Percentiles rank a stretch among this genome's conserved stretches.
Evolutionary conservation across 139 green algal genomes (phyloP).

Genomic region (Chlorella sp.): DNA sequence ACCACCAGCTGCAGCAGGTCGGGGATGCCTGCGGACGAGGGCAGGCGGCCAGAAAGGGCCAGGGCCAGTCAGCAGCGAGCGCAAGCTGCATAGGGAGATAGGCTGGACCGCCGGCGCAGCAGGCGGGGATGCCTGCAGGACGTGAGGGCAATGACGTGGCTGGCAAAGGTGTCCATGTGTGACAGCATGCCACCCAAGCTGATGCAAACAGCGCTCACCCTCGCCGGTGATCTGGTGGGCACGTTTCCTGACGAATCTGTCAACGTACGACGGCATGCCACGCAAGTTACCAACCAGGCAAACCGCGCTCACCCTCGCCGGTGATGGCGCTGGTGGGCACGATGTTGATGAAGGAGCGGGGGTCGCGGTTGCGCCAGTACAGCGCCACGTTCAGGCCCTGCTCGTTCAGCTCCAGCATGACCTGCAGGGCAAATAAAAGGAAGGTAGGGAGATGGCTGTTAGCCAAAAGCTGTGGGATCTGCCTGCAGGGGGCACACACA

Average conservation of each 20-base stretch:
- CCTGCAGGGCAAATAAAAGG: slow-evolving; percentile 11
- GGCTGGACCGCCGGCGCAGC: too few relatives aligned
- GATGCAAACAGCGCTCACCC: too few relatives aligned
- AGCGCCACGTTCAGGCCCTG: slow-evolving; percentile 96
- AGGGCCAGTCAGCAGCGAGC: too few relatives aligned
- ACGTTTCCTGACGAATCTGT: too few relatives aligned
- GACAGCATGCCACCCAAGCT: too few relatives aligned
- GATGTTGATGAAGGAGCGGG: slow-evolving; percentile 89
- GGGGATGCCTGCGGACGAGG: slow-evolving; percentile 67
- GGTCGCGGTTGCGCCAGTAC: slow-evolving; percentile 98
- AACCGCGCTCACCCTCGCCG: slow-evolving; percentile 66
- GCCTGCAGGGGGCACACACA: too few relatives aligned
- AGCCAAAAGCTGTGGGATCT: too few relatives aligned
- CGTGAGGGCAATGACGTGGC: too few relatives aligned
- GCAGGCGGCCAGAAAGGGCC: neutral
- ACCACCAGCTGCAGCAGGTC: slow-evolving; percentile 94
- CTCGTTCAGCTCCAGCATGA: slow-evolving; percentile 62
- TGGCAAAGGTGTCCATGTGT: too few relatives aligned
- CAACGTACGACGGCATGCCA: neutral
- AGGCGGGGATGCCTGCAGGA: too few relatives aligned
- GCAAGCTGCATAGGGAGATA: too few relatives aligned
- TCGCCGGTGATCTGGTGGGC: too few relatives aligned
- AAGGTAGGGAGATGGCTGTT: neutral
- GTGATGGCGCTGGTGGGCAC: slow-evolving; percentile 97
- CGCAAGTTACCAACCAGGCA: neutral